Evolutionary conservation across 768 basidiomycete species (phyloP), one percentile per base, ranked within the genome.

Genomic region (Collybiopsis luxurians): DNA sequence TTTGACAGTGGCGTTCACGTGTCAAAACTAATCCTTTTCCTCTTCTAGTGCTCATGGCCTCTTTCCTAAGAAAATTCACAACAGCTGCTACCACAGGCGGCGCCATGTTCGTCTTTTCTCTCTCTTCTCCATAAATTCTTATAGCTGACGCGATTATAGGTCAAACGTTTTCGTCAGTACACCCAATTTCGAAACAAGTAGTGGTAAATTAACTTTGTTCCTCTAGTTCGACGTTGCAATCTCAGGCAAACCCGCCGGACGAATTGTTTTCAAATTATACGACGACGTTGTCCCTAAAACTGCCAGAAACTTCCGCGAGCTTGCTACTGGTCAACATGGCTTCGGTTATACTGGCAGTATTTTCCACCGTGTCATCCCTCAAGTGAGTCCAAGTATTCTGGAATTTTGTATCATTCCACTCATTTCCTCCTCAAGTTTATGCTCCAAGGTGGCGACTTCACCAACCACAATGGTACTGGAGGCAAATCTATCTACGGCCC

Each of bases 381-480:
- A 40, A 15, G 53, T 44, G 24, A 54, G 53, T 10, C 17, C 19
- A 39, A 26, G 5, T 51, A 4, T 5, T 42, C 36, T 38, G 36
- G 36, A 7, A 9, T 17, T 38, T 38, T 17, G 17, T 38, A 38
- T 9, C 36, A 7, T 17, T 9, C 36, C 9, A 9, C 36, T 42
- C 13, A 15, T 42, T 42, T 42, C 13, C 7, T 47, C 24, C 24
- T 15, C 61, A 48, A 79, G 40, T 95, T 93, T 74, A 93, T 93
- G 90, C 78, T 92, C 56, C 93, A 95, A 71, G 93, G 92, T 24
- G 94, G 94, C 55, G 92, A 95, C 69, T 96, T 96, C 70, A 89
- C 86, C 60, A 63, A 57, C 17, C 67, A 71, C 27, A 74, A 89
- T 58, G 90, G 90, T 15, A 90, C 88, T 10, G 91, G 90, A 58